Conservation (phyloP, 441 rosid species). For the Rhodomyrtus psidioides region DNA sequence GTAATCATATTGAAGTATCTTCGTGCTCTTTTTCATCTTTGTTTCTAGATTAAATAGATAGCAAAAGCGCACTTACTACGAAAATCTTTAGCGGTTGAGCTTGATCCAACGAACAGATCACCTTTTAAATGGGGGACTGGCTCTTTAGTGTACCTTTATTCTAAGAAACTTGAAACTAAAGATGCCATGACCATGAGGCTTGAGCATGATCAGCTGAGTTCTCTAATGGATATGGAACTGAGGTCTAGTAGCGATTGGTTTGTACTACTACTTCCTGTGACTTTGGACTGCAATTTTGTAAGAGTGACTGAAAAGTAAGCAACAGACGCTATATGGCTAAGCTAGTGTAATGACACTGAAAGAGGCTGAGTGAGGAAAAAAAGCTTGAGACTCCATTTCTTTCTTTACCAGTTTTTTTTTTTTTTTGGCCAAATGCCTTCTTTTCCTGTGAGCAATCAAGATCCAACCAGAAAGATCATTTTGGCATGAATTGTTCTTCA, state of each 20-base stretch:
- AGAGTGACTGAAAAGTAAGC: neutral
- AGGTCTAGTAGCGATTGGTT: neutral
- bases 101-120: neutral
- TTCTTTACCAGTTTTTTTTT: neutral
- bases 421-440: neutral
- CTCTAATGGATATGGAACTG: neutral
- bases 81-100: neutral
- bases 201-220: neutral
- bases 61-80: neutral
- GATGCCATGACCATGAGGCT: neutral
- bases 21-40: neutral
- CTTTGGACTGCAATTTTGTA: neutral
- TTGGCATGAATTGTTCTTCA: neutral
- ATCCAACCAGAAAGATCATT: neutral
- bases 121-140: neutral
- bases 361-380: neutral
- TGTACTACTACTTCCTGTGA: neutral
- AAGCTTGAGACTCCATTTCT: neutral
- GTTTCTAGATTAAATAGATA: neutral
- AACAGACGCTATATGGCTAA: neutral
- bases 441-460: neutral
- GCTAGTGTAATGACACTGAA: neutral
- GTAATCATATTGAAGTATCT: conserved; percentile 8
- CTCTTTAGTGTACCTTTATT: neutral
- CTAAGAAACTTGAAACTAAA: neutral